These are phyloP conservation scores for Blastomyces gilchristii DNA, from an alignment of 2,329 filamentous ascomycete species.

Conservation along the genomic window DNA sequence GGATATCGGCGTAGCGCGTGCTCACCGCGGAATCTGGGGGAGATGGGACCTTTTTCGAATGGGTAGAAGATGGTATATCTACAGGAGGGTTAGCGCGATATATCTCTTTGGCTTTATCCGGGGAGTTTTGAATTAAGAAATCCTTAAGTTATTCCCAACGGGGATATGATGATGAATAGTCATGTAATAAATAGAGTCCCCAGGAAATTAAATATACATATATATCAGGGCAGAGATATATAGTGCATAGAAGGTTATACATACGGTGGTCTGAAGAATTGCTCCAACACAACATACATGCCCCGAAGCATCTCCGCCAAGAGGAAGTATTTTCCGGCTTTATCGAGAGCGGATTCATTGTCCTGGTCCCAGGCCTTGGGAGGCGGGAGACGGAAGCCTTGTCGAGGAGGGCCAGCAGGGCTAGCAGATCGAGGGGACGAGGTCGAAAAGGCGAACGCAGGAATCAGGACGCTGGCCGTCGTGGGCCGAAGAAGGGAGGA, in stretches of 20 bases:
- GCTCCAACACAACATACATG: slow-evolving; percentile 96
- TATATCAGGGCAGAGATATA: not conserved
- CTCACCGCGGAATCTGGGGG: slow-evolving; percentile 93
- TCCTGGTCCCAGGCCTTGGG: slow-evolving; percentile 71
- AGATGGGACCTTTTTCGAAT: slow-evolving; percentile 98
- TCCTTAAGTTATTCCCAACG: not conserved
- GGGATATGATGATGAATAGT: not conserved
- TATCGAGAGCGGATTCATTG: slow-evolving; percentile 66
- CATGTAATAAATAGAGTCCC: not conserved
- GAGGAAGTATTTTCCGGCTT: slow-evolving; percentile 86
- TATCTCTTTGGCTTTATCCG: not conserved
- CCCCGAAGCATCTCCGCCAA: slow-evolving; percentile 91
- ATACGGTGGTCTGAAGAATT: slow-evolving; percentile 96
- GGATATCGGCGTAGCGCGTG: slow-evolving; percentile 94
- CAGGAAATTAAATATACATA: not conserved
- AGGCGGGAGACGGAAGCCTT: slow-evolving; percentile 66
- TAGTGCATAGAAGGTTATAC: slow-evolving; percentile 34
- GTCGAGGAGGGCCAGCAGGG: slow-evolving; percentile 66
- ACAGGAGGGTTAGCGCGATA: slow-evolving; percentile 7
- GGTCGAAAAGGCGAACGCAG: slow-evolving; percentile 52
- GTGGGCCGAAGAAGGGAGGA: slow-evolving; percentile 27
- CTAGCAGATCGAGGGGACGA: slow-evolving; percentile 52
- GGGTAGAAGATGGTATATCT: slow-evolving; percentile 98
- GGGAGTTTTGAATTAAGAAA: not conserved
- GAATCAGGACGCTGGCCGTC: slow-evolving; percentile 26